These are phyloP conservation scores for Talaromyces sp. DNA, from an alignment of 2,329 filamentous ascomycete genomes.

Conservation along the genomic window DNA sequence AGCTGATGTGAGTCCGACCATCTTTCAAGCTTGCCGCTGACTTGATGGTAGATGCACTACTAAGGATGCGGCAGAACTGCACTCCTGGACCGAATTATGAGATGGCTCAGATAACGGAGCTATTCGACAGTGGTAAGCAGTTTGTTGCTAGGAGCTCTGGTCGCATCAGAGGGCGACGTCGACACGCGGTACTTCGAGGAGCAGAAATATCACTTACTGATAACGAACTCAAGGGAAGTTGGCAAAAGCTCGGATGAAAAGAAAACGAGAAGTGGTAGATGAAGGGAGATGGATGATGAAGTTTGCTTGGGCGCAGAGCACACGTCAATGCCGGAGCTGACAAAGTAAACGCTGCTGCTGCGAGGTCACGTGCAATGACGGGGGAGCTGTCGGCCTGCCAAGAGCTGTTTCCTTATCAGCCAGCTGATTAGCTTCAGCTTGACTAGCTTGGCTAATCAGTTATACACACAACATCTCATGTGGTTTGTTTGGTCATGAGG, in stretches of 20 bases:
- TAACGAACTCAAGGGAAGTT: neutral
- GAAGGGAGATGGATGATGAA: conserved; percentile 22
- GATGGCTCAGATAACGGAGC: conserved; percentile 5
- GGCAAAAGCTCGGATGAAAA: conserved; percentile 3
- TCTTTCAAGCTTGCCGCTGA: conserved; percentile 39
- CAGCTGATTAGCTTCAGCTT: neutral
- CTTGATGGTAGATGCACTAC: conserved; percentile 1
- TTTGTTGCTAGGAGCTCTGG: conserved; percentile 3
- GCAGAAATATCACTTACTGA: neutral
- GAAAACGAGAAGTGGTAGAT: conserved; percentile 22
- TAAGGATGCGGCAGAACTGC: neutral
- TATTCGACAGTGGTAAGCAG: neutral
- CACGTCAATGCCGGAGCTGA: conserved; percentile 35
- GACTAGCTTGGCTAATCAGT: neutral
- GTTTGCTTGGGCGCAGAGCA: conserved; percentile 23
- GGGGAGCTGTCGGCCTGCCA: conserved; percentile 7
- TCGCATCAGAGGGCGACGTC: conserved; percentile 1
- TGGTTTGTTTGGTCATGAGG: conserved; percentile 1
- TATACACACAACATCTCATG: neutral
- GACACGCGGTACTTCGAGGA: neutral
- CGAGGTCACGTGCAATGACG: conserved; percentile 15
- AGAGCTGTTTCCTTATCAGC: conserved; percentile 8
- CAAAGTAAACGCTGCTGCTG: conserved; percentile 17
- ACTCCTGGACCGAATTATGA: neutral
- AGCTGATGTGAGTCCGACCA: conserved; percentile 92